These are phyloP conservation scores for Akanthomyces muscarius DNA, from an alignment of 2,329 filamentous ascomycete species.

Conservation along the genomic window DNA sequence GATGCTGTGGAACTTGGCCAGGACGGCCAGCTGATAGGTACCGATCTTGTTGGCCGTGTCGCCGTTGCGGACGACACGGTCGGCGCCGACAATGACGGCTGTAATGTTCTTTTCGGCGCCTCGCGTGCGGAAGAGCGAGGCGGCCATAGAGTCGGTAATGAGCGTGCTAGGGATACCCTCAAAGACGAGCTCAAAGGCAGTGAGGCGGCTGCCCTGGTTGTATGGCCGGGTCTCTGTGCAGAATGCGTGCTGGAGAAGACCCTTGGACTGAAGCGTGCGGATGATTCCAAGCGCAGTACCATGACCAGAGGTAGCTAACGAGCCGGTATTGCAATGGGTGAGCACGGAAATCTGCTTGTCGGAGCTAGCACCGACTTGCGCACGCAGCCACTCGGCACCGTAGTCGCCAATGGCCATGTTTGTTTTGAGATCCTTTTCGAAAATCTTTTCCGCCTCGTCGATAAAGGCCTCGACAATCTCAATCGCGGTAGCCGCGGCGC, in stretches of 20 bases:
- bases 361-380: conserved; percentile 48
- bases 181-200: conserved; percentile 93
- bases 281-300: conserved; percentile 94
- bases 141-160: conserved; percentile 96
- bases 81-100: conserved; percentile 90
- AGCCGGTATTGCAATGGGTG: conserved; percentile 98
- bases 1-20: conserved; percentile 80
- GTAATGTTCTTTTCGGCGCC: conserved; percentile 65
- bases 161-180: conserved; percentile 88
- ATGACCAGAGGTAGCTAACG: conserved; percentile 94
- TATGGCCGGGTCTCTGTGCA: conserved; percentile 97
- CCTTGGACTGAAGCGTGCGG: conserved; percentile 67
- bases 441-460: conserved; percentile 75
- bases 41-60: conserved; percentile 99
- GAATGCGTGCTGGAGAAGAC: conserved; percentile 74
- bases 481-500: conserved; percentile 39
- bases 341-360: conserved; percentile 67
- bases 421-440: conserved; percentile 80
- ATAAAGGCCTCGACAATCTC: conserved; percentile 69
- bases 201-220: conserved; percentile 93
- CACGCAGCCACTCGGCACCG: conserved; percentile 78
- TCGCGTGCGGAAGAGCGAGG: conserved; percentile 67
- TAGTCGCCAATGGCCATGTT: conserved; percentile 81
- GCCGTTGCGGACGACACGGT: conserved; percentile 91
- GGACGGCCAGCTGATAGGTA: conserved; percentile 87